phyloP scores from a whole-genome alignment of 2,329 filamentous ascomycete genomes.

The Alternaria hordeiaustralica region DNA sequence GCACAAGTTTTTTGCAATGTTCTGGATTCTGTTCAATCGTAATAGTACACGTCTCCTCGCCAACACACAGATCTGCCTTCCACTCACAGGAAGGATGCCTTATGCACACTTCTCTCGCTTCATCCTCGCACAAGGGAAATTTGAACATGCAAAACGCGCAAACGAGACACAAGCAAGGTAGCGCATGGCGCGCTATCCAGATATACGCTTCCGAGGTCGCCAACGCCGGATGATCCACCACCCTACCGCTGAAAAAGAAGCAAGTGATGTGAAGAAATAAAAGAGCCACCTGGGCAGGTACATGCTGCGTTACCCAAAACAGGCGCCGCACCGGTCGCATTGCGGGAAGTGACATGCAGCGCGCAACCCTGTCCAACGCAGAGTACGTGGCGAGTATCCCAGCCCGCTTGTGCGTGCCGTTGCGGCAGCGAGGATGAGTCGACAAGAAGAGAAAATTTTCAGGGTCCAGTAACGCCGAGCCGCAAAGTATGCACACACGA shows the following conservation, averaged over 20 bases:
- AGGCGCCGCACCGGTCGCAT: background rate
- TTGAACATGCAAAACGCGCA: constrained; percentile 6
- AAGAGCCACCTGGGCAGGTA: constrained; percentile 9
- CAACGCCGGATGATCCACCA: constrained; percentile 8
- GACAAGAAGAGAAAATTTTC: constrained; percentile 21
- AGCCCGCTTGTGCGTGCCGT: constrained; percentile 18
- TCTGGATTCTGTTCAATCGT: constrained; percentile 14
- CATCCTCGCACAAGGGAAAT: constrained; percentile 14
- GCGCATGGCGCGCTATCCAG: constrained; percentile 3
- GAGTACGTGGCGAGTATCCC: constrained; percentile 40
- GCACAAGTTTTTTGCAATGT: background rate
- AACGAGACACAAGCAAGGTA: constrained; percentile 4
- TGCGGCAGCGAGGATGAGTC: constrained; percentile 19
- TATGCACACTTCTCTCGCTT: constrained; percentile 19
- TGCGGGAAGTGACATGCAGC: constrained; percentile 9
- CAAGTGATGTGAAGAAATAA: constrained; percentile 9
- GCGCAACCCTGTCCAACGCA: background rate
- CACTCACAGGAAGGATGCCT: background rate
- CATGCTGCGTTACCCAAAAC: background rate
- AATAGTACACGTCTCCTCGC: constrained; percentile 11
- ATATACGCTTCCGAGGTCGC: background rate
- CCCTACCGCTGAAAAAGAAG: constrained; percentile 6
- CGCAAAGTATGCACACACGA: background rate
- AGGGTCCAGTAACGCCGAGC: background rate
- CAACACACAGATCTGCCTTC: background rate